phyloP scores from a whole-genome alignment of 768 basidiomycete genomes.

The Holtermannia corniformis region DNA sequence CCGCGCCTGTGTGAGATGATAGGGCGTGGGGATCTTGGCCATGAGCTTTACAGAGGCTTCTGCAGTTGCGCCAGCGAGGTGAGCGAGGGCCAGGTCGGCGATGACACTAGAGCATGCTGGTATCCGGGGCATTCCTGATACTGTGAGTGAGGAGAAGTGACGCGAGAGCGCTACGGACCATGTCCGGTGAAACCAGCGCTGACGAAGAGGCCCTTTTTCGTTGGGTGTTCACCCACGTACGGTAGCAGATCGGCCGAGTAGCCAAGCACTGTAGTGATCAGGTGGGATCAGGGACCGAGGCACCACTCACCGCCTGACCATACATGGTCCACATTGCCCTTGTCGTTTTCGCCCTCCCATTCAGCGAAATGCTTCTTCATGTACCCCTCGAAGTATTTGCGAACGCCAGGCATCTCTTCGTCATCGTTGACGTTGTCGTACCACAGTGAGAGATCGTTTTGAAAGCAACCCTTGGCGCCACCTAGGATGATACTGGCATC shows the following conservation, averaged over 20 bases:
- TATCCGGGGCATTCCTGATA: conserved; percentile 23
- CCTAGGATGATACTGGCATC: conserved; percentile 26
- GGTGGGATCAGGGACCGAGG: background rate
- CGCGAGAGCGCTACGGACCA: conserved; percentile 12
- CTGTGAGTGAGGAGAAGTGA: background rate
- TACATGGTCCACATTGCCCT: conserved; percentile 22
- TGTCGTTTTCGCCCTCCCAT: conserved; percentile 19
- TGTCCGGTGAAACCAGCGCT: conserved; percentile 30
- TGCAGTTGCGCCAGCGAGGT: background rate
- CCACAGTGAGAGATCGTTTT: conserved; percentile 14
- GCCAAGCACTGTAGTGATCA: conserved; percentile 16
- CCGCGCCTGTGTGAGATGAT: conserved; percentile 15
- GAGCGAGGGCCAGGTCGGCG: conserved; percentile 6
- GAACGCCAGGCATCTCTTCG: conserved; percentile 17
- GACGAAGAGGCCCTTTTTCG: conserved; percentile 18
- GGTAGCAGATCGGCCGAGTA: conserved; percentile 26
- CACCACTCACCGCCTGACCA: conserved; percentile 22
- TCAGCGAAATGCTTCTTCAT: conserved; percentile 19
- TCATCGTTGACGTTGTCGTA: conserved; percentile 21
- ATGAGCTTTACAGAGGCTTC: conserved; percentile 7
- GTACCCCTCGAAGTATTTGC: conserved; percentile 22
- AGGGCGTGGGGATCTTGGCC: conserved; percentile 14
- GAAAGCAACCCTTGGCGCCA: conserved; percentile 19
- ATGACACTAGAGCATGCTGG: conserved; percentile 19
- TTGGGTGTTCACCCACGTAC: conserved; percentile 19